Conservation (phyloP, 495 filamentous ascomycete species). For the Opeltia flavorubescens region DNA sequence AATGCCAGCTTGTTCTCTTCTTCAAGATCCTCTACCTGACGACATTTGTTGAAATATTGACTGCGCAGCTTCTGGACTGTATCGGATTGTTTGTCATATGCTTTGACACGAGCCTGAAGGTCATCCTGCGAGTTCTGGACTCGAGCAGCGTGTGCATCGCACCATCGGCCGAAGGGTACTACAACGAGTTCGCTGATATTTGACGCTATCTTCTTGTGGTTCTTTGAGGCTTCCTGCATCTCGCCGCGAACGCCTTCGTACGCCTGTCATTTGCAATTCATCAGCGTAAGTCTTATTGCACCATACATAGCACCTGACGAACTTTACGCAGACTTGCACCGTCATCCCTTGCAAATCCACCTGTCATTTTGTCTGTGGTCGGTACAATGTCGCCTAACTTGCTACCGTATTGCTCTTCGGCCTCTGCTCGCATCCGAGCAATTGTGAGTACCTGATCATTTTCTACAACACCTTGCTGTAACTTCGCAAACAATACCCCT, state of each 20-base stretch:
- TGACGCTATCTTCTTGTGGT: constrained; percentile 85
- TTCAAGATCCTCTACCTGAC: constrained; percentile 86
- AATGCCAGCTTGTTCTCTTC: constrained; percentile 98
- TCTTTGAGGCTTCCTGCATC: constrained; percentile 84
- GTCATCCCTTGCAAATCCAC: constrained; percentile 88
- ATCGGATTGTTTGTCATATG: constrained; percentile 84
- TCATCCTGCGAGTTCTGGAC: constrained; percentile 90
- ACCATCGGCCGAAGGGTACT: constrained; percentile 86
- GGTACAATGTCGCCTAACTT: constrained; percentile 73
- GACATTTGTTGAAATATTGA: constrained; percentile 97
- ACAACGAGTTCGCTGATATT: constrained; percentile 95
- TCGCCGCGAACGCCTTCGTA: constrained; percentile 91
- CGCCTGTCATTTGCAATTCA: constrained; percentile 39
- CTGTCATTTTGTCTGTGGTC: constrained; percentile 61
- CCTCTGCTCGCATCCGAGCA: constrained; percentile 88
- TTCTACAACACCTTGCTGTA: constrained; percentile 89
- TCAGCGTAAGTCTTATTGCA: background rate
- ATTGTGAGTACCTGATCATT: constrained; percentile 87
- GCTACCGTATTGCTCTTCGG: constrained; percentile 78
- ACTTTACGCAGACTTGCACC: constrained; percentile 93
- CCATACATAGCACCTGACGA: constrained; percentile 12
- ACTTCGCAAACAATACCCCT: constrained; percentile 89
- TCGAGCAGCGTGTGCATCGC: constrained; percentile 80
- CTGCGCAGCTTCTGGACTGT: constrained; percentile 81
- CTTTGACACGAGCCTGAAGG: constrained; percentile 74